These are phyloP conservation scores for Globisporangium orthogonon DNA, from an alignment of 352 stramenopile species.

Conservation along the genomic window DNA sequence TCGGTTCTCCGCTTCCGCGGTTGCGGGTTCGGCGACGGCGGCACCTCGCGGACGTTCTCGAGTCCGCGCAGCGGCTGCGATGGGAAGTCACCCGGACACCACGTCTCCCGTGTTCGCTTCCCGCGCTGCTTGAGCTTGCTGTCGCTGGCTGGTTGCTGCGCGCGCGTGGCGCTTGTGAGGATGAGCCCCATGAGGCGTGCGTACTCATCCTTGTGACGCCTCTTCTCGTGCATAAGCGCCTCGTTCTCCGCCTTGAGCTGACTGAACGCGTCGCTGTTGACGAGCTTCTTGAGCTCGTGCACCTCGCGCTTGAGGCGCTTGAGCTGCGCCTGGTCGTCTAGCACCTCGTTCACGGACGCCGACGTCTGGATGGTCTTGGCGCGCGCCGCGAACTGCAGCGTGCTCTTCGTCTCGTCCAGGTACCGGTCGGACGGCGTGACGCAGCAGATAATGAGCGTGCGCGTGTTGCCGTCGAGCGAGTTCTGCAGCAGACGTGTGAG, in stretches of 20 bases:
- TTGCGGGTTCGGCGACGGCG: slow-evolving; percentile 22
- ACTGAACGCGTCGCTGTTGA: slow-evolving; percentile 41
- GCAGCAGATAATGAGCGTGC: slow-evolving; percentile 88
- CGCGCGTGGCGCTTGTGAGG: slow-evolving; percentile 34
- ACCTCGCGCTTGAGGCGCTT: slow-evolving; percentile 67
- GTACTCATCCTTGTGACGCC: slow-evolving; percentile 53
- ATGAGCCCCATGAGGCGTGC: slow-evolving; percentile 50
- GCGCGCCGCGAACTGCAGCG: slow-evolving; percentile 89
- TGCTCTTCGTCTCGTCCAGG: slow-evolving; percentile 84
- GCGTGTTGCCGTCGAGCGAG: slow-evolving; percentile 88
- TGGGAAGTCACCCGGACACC: slow-evolving; percentile 61
- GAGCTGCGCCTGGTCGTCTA: slow-evolving; percentile 89
- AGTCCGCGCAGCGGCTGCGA: background rate
- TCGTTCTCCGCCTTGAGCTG: slow-evolving; percentile 71
- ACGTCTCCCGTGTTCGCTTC: slow-evolving; percentile 65
- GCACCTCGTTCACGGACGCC: slow-evolving; percentile 82
- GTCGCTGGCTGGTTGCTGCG: slow-evolving; percentile 14
- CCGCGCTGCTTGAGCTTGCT: slow-evolving; percentile 19
- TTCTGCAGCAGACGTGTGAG: slow-evolving; percentile 90
- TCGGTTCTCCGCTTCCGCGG: slow-evolving; percentile 20
- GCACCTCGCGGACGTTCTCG: background rate
- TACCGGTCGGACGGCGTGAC: slow-evolving; percentile 71
- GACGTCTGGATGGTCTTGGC: slow-evolving; percentile 88
- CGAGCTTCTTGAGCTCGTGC: slow-evolving; percentile 56
- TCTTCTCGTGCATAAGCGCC: slow-evolving; percentile 47